phyloP scores from a whole-genome alignment of 306 rosid genomes.

The Cucurbita moschata region DNA sequence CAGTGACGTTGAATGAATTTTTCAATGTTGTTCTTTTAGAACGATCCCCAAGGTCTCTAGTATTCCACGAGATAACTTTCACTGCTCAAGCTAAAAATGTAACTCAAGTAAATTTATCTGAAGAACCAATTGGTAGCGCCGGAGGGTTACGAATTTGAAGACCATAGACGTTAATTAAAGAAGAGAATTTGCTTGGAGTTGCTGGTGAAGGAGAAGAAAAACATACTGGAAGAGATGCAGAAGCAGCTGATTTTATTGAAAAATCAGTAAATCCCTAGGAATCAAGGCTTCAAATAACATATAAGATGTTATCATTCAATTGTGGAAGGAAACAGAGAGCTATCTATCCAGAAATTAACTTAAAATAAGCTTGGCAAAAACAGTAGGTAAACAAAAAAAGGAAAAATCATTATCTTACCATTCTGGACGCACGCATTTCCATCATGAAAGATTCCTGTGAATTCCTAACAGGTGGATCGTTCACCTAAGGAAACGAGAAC shows the following conservation, averaged over 20 bases:
- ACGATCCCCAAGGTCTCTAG: too few species aligned
- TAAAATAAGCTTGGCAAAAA: not conserved
- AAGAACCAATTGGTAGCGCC: not conserved
- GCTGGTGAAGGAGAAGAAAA: not conserved
- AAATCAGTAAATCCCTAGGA: not conserved
- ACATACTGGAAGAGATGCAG: not conserved
- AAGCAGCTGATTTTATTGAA: not conserved
- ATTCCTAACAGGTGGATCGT: conserved; percentile 74
- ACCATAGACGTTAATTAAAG: not conserved
- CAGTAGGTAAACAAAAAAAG: not conserved
- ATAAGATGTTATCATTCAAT: not conserved
- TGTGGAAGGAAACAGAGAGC: not conserved
- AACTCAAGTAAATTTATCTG: not conserved
- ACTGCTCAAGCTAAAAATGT: too few species aligned
- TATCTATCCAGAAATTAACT: not conserved
- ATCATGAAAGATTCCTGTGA: conserved; percentile 86
- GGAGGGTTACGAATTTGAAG: not conserved
- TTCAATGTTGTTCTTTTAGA: too few species aligned
- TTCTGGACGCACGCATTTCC: conserved; percentile 84
- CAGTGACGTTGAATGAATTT: not conserved
- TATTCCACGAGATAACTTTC: too few species aligned
- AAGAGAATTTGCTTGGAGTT: not conserved
- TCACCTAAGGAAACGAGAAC: conserved; percentile 33
- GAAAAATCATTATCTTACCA: conserved; percentile 31
- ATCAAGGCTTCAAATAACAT: not conserved